These are phyloP conservation scores for Talaromyces sp. DNA, from an alignment of 2,329 filamentous ascomycete species.

Conservation along the genomic window DNA sequence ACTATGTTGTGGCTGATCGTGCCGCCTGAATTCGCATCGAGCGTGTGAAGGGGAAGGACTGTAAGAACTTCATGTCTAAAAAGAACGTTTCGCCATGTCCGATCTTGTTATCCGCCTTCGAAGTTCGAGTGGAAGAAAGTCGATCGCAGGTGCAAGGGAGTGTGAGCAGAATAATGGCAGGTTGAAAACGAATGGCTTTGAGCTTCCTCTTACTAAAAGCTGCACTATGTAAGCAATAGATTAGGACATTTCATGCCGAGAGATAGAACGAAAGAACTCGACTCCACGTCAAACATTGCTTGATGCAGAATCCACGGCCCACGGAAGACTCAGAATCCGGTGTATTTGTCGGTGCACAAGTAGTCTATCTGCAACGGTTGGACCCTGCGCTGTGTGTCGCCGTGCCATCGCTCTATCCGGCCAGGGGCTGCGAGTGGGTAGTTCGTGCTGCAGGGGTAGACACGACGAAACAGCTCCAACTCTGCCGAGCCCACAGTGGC, in stretches of 20 bases:
- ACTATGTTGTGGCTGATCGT: slow-evolving; percentile 1
- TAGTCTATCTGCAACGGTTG: slow-evolving; percentile 13
- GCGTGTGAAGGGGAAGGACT: background rate
- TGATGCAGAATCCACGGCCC: slow-evolving; percentile 4
- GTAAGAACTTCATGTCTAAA: slow-evolving; percentile 6
- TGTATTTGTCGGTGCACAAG: background rate
- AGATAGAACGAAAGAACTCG: background rate
- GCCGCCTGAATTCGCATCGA: slow-evolving; percentile 4
- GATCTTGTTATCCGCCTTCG: background rate
- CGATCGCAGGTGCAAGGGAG: background rate
- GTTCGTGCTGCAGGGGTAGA: slow-evolving; percentile 15
- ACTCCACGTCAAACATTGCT: slow-evolving; percentile 5
- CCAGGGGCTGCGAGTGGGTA: slow-evolving; percentile 11
- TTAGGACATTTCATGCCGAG: background rate
- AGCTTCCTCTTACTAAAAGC: background rate
- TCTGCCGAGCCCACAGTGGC: background rate
- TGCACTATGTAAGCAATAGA: background rate
- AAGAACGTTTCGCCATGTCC: slow-evolving; percentile 2
- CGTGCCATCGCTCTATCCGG: background rate
- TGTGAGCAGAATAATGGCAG: background rate
- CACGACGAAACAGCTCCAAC: slow-evolving; percentile 1
- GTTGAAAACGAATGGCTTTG: slow-evolving; percentile 1
- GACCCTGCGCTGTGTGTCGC: background rate
- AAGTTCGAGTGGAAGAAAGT: background rate
- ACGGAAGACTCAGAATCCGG: background rate